phyloP scores from a whole-genome alignment of 2,329 filamentous ascomycete species.

The Sarocladium strictum region DNA sequence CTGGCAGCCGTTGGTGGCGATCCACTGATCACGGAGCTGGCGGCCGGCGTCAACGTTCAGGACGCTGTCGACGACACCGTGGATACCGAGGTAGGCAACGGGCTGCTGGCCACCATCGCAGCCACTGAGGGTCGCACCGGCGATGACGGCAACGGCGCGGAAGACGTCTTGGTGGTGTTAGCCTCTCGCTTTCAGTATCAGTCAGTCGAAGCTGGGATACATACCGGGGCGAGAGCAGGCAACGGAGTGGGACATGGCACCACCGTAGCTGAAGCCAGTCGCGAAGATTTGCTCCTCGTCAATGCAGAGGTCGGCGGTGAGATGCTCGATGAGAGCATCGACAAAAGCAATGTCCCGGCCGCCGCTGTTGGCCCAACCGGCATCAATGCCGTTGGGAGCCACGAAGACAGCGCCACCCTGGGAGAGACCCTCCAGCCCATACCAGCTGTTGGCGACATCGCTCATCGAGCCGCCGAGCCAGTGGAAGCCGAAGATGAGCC shows the following conservation, averaged over 20 bases:
- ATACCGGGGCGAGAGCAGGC: conserved; percentile 30
- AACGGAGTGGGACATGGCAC: conserved; percentile 33
- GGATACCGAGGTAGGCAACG: conserved; percentile 33
- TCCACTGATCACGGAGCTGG: conserved; percentile 30
- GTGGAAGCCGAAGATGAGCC: conserved; percentile 35
- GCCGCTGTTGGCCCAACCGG: conserved; percentile 33
- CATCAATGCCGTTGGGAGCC: conserved; percentile 32
- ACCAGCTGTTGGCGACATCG: conserved; percentile 30
- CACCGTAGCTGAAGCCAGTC: conserved; percentile 37
- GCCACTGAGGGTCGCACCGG: conserved; percentile 26
- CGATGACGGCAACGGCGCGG: conserved; percentile 31
- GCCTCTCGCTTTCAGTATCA: neutral
- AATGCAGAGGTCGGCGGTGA: conserved; percentile 33
- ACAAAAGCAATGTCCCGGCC: conserved; percentile 35
- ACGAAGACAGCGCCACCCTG: conserved; percentile 32
- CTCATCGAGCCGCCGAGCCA: conserved; percentile 30
- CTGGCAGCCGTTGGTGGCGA: conserved; percentile 30
- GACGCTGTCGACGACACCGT: conserved; percentile 31
- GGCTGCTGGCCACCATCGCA: conserved; percentile 31
- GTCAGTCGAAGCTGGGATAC: neutral
- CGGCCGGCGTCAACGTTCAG: conserved; percentile 26
- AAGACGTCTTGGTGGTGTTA: conserved; percentile 17
- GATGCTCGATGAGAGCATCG: conserved; percentile 26
- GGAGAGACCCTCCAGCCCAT: conserved; percentile 28
- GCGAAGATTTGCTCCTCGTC: conserved; percentile 32